These are phyloP conservation scores for Soucietia sequanensis DNA, from an alignment of 805 yeast genomes.

Conservation along the genomic window DNA sequence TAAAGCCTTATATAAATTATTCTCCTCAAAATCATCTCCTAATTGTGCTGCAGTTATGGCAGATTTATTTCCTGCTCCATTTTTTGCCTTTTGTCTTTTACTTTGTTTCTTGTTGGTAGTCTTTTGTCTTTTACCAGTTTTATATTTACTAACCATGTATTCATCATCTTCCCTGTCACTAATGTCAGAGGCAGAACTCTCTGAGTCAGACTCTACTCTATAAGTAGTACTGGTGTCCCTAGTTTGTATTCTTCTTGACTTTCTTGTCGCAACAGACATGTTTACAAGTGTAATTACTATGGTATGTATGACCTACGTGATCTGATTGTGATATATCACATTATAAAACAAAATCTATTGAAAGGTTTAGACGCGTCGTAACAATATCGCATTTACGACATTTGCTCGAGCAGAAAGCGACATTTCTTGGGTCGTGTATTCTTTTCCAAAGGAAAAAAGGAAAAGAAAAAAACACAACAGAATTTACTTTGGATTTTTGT, in stretches of 20 bases:
- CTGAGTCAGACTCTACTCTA: constrained; percentile 9
- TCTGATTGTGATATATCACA: too few species aligned
- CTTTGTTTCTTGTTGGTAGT: constrained; percentile 6
- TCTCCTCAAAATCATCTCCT: constrained; percentile 27
- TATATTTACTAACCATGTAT: constrained; percentile 1
- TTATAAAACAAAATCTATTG: too few species aligned
- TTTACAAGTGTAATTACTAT: constrained; percentile 1
- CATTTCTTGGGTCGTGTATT: too few species aligned
- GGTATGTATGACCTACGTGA: too few species aligned
- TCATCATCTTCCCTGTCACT: constrained; percentile 7
- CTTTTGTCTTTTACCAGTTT: constrained; percentile 4
- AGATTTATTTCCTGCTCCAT: constrained; percentile 4
- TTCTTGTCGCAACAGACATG: constrained; percentile 3
- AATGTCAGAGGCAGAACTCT: constrained; percentile 3
- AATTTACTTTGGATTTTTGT: too few species aligned
- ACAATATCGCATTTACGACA: too few species aligned
- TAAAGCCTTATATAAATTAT: constrained; percentile 27
- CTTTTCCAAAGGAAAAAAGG: too few species aligned
- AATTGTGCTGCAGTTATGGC: constrained; percentile 1
- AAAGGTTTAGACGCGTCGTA: too few species aligned
- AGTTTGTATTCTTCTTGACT: constrained; percentile 7
- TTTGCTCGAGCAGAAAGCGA: too few species aligned
- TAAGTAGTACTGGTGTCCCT: constrained; percentile 5
- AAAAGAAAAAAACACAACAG: too few species aligned
- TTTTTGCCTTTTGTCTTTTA: constrained; percentile 6